phyloP scores from a whole-genome alignment of 805 yeast genomes.

The Alloascoidea africana region DNA sequence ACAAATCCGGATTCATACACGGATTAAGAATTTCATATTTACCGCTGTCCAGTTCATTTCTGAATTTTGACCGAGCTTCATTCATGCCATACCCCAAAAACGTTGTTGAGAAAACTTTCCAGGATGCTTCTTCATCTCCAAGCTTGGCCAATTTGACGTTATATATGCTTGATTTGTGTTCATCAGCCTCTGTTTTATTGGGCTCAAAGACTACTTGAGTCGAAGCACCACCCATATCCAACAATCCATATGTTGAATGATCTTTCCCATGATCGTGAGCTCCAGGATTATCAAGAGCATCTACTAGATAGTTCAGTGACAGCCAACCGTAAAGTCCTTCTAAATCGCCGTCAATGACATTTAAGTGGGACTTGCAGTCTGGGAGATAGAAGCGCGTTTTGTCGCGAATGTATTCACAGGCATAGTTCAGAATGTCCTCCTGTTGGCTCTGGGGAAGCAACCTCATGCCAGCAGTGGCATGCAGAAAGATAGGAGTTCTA shows the following conservation, averaged over 20 bases:
- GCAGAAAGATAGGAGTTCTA: slow-evolving; percentile 53
- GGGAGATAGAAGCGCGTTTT: slow-evolving; percentile 41
- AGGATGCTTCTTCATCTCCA: slow-evolving; percentile 15
- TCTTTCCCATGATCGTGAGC: slow-evolving; percentile 26
- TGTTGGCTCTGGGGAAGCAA: slow-evolving; percentile 35
- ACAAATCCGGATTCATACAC: slow-evolving; percentile 5
- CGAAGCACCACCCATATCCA: slow-evolving; percentile 54
- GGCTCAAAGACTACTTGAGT: slow-evolving; percentile 56
- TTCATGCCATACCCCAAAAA: slow-evolving; percentile 47
- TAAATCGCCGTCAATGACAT: slow-evolving; percentile 44
- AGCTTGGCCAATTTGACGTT: slow-evolving; percentile 23
- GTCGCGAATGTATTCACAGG: slow-evolving; percentile 32
- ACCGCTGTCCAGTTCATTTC: slow-evolving; percentile 19
- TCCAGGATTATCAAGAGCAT: slow-evolving; percentile 22
- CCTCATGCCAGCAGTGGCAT: slow-evolving; percentile 60
- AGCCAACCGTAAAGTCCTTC: slow-evolving; percentile 63
- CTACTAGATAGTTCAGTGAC: slow-evolving; percentile 39
- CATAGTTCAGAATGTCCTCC: slow-evolving; percentile 25
- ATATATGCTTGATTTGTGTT: slow-evolving; percentile 31
- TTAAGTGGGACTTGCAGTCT: slow-evolving; percentile 44
- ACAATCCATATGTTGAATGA: slow-evolving; percentile 36
- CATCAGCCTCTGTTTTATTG: slow-evolving; percentile 25
- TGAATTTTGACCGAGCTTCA: slow-evolving; percentile 35
- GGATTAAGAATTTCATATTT: slow-evolving; percentile 6
- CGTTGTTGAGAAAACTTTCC: slow-evolving; percentile 35